Evolutionary conservation across 2,329 filamentous ascomycete genomes (phyloP).

Genomic region (Colletotrichum costaricense): DNA sequence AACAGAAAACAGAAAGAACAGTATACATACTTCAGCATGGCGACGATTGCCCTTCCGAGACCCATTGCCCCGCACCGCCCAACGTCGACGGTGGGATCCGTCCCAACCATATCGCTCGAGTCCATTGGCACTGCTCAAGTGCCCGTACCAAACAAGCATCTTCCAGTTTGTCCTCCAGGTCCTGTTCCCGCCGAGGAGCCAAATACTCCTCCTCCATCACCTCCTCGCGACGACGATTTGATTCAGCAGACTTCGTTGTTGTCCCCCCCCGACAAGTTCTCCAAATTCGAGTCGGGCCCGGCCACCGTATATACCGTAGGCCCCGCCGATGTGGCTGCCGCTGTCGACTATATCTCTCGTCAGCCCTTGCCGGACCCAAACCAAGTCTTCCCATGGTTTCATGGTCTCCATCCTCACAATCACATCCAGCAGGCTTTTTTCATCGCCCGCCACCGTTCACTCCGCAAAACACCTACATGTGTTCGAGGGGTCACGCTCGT

Average conservation of each 20-base stretch:
- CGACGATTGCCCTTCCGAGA: slow-evolving; percentile 65
- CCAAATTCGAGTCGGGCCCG: slow-evolving; percentile 60
- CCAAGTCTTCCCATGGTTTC: slow-evolving; percentile 95
- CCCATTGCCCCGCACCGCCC: slow-evolving; percentile 58
- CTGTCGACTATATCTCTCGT: slow-evolving; percentile 79
- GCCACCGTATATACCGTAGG: slow-evolving; percentile 79
- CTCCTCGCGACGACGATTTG: slow-evolving; percentile 59
- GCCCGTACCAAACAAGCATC: slow-evolving; percentile 85
- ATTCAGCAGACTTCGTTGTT: slow-evolving; percentile 75
- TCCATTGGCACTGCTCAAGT: slow-evolving; percentile 46
- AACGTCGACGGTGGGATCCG: slow-evolving; percentile 49
- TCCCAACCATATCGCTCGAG: slow-evolving; percentile 48
- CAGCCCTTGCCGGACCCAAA: slow-evolving; percentile 87
- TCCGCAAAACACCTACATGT: slow-evolving; percentile 78
- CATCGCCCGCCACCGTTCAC: slow-evolving; percentile 77
- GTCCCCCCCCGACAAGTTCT: slow-evolving; percentile 76
- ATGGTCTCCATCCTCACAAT: slow-evolving; percentile 91
- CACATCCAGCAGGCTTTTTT: slow-evolving; percentile 93
- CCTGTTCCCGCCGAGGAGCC: slow-evolving; percentile 67
- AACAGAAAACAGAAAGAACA: background rate
- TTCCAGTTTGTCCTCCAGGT: slow-evolving; percentile 89
- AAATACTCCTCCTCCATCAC: slow-evolving; percentile 73
- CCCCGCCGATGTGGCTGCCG: slow-evolving; percentile 74
- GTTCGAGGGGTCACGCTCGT: slow-evolving; percentile 86
- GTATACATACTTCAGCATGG: slow-evolving; percentile 51